Evolutionary conservation across 2,329 filamentous ascomycete genomes (phyloP).

Genomic region (Fusarium coicis): DNA sequence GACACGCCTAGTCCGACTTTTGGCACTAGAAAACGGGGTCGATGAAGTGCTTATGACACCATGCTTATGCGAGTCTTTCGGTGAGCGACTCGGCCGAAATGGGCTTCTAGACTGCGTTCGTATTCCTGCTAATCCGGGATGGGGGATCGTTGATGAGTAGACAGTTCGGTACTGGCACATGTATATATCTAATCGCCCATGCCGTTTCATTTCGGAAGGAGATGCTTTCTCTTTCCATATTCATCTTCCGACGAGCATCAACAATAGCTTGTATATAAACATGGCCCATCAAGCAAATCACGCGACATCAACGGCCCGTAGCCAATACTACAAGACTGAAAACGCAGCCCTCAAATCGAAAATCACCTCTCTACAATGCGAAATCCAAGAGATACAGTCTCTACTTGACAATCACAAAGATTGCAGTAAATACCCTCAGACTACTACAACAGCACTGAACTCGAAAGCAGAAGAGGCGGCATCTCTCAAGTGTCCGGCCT

Average conservation of each 20-base stretch:
- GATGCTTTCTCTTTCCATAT: neutral
- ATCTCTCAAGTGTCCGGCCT: neutral
- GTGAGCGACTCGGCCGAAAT: neutral
- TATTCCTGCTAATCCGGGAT: neutral
- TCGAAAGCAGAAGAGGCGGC: neutral
- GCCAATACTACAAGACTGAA: neutral
- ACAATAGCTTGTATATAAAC: neutral
- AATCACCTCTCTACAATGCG: neutral
- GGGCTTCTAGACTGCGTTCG: neutral
- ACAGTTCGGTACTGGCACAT: neutral
- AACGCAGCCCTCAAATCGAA: neutral
- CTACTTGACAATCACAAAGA: neutral
- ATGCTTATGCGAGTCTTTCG: constrained; percentile 8
- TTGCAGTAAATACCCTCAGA: neutral
- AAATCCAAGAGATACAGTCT: neutral
- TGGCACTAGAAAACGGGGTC: neutral
- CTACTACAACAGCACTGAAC: neutral
- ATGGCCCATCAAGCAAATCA: neutral
- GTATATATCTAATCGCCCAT: neutral
- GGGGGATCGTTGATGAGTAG: neutral
- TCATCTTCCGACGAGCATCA: neutral
- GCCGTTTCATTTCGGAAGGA: too few species aligned
- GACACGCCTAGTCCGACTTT: neutral
- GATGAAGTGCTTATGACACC: constrained; percentile 17
- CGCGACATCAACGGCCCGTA: neutral